Evolutionary conservation across 2,329 filamentous ascomycete genomes (phyloP), one percentile per base, ranked within the genome.

Genomic region (Sphaceloma murrayae): DNA sequence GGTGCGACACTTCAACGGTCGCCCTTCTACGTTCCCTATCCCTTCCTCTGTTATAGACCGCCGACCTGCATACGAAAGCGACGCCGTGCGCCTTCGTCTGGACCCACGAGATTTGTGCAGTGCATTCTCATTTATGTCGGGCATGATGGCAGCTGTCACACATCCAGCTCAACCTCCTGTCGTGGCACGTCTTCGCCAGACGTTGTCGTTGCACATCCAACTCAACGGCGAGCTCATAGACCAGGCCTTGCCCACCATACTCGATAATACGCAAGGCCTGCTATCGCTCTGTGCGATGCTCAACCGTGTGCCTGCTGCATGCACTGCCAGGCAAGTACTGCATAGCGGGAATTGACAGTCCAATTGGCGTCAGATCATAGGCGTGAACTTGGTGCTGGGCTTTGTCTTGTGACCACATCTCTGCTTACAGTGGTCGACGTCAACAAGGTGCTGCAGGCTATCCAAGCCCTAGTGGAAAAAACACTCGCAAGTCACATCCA

Each of bases 1-100:
- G 36, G 36, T 16, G 26, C 36, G 36, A 40, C 30, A 40, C 30
- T 40, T 16, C 36, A 40, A 40, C 36, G 36, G 36, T 30, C 36
- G 30, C 36, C 14, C 14, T 40, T 40, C 36, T 40, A 40, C 36
- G 36, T 40, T 40, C 36, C 19, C 14, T 16, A 11, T 17, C 11
- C 14, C 26, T 19, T 22, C 22, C 22, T 30, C 17, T 17, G 24
- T 27, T 11, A n/a, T n/a, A n/a, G n/a, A n/a, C n/a, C n/a, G n/a
- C n/a, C n/a, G n/a, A n/a, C n/a, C n/a, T n/a, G n/a, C n/a, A n/a
- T n/a, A n/a, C n/a, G n/a, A n/a, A n/a, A n/a, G n/a, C n/a, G n/a
- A n/a, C n/a, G n/a, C n/a, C n/a, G n/a, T n/a, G n/a, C n/a, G n/a
- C n/a, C n/a, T n/a, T n/a, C n/a, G n/a, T n/a, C n/a, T n/a, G n/a